Conservation (phyloP, 2,329 filamentous ascomycete species). For the Penicillium griseofulvum region DNA sequence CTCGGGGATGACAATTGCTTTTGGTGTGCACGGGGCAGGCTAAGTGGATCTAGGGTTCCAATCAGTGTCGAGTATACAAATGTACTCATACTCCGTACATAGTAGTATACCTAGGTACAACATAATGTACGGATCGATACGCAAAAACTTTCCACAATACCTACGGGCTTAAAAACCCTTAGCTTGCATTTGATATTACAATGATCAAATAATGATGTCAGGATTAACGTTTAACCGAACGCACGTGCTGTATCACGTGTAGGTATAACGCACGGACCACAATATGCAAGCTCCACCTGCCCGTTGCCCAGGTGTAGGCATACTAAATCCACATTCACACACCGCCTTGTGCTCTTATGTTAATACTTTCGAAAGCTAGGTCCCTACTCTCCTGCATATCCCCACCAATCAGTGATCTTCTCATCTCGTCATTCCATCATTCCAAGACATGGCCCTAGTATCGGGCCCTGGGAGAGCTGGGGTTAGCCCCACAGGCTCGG, state of each 20-base stretch:
- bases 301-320: too few relatives aligned
- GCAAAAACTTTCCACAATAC: too few relatives aligned
- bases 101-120: too few relatives aligned
- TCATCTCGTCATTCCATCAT: conserved; percentile 2
- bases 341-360: background rate
- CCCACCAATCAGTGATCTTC: conserved; percentile 13
- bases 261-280: too few relatives aligned
- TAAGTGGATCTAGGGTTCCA: background rate
- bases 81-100: background rate
- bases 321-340: too few relatives aligned
- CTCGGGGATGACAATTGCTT: conserved; percentile 12
- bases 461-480: conserved; percentile 58
- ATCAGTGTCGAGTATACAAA: background rate
- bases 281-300: too few relatives aligned
- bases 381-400: conserved; percentile 1
- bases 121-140: too few relatives aligned
- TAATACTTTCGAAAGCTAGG: background rate
- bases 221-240: too few relatives aligned
- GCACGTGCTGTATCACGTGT: too few relatives aligned
- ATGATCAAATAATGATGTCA: too few relatives aligned
- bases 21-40: background rate
- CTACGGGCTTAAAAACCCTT: too few relatives aligned
- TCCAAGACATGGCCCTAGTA: conserved; percentile 55
- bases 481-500: conserved; percentile 46
- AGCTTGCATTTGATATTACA: too few relatives aligned